These are phyloP conservation scores for Papiliotrema nemorosa DNA, from an alignment of 1,284 basidiomycete species.

Conservation along the genomic window DNA sequence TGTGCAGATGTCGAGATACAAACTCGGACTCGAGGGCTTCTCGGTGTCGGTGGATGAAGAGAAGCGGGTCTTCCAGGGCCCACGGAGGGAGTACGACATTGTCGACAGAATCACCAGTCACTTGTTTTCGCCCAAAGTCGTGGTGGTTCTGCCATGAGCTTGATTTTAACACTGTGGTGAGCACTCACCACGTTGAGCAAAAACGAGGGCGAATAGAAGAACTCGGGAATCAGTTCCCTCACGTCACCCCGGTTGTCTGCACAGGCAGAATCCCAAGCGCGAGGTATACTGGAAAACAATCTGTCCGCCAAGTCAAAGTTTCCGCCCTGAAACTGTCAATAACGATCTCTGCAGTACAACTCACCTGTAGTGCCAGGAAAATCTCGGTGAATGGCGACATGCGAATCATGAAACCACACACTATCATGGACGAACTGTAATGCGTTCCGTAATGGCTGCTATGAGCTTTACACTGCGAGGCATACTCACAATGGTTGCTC, in stretches of 20 bases:
- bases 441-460: constrained; percentile 78
- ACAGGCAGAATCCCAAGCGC: constrained; percentile 81
- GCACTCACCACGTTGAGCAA: constrained; percentile 57
- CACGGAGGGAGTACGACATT: constrained; percentile 87
- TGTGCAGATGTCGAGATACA: constrained; percentile 78
- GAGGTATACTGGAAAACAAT: constrained; percentile 74
- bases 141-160: constrained; percentile 65
- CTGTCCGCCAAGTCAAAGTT: constrained; percentile 95
- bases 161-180: constrained; percentile 46
- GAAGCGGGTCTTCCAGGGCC: constrained; percentile 77
- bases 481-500: constrained; percentile 67
- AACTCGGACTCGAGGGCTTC: constrained; percentile 84
- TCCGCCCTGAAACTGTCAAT: constrained; percentile 59
- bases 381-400: constrained; percentile 86
- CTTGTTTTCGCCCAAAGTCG: constrained; percentile 81
- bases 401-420: constrained; percentile 90
- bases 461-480: not conserved
- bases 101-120: constrained; percentile 75
- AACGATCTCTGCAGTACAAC: constrained; percentile 7
- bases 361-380: constrained; percentile 68
- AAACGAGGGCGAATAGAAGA: constrained; percentile 60
- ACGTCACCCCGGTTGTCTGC: constrained; percentile 87
- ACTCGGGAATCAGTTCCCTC: constrained; percentile 89
- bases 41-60: constrained; percentile 80
- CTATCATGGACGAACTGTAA: constrained; percentile 94